Percentiles rank a stretch among this genome's conserved stretches.
phyloP scores from a whole-genome alignment of 257 asterid genomes.

The Nicotiana benthamiana region DNA sequence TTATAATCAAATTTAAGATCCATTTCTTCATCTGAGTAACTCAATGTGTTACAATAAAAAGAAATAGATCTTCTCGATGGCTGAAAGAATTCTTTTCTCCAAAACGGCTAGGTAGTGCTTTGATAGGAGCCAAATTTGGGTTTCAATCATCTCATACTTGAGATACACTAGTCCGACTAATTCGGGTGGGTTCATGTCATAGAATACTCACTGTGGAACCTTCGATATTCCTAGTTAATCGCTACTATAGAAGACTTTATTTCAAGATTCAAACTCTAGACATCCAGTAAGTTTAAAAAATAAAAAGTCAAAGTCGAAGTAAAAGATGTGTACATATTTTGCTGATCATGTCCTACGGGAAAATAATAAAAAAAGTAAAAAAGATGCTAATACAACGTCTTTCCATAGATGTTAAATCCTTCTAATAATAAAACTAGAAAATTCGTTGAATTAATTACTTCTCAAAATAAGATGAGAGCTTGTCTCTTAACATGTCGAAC shows the following conservation, averaged over 20 bases:
- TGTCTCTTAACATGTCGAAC: slow-evolving; percentile 2
- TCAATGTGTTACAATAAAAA: not conserved
- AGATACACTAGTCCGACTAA: too few species aligned
- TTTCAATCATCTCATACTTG: too few species aligned
- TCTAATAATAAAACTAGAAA: not conserved
- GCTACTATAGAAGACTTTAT: too few species aligned
- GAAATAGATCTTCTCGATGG: not conserved
- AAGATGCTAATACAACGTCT: not conserved
- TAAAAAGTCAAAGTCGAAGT: too few species aligned
- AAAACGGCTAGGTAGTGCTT: not conserved
- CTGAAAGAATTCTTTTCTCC: not conserved
- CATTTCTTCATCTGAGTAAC: not conserved
- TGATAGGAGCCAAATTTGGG: not conserved
- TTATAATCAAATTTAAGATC: not conserved
- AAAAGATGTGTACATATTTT: not conserved
- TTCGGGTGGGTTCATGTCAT: too few species aligned
- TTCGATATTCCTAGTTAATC: too few species aligned
- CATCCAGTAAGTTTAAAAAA: too few species aligned
- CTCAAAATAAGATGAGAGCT: not conserved
- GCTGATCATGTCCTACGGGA: not conserved
- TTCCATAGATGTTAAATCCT: not conserved
- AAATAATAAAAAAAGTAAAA: not conserved
- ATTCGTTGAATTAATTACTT: not conserved
- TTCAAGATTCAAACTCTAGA: too few species aligned
- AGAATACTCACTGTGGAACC: too few species aligned